phyloP scores from a whole-genome alignment of 2,329 filamentous ascomycete species.

The Penicillium sp. region DNA sequence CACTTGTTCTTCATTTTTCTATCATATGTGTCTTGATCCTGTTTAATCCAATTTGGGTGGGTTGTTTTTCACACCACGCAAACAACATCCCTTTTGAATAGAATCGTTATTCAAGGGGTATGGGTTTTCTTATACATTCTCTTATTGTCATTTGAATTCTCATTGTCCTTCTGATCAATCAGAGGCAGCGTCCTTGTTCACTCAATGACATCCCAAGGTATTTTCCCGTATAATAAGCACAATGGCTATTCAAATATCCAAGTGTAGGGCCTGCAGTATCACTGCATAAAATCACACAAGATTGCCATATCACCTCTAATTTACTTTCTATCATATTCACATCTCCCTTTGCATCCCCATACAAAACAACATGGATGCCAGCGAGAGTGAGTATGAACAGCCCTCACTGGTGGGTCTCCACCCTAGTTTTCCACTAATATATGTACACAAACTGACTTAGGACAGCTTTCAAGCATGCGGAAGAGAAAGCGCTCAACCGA shows the following conservation, averaged over 20 bases:
- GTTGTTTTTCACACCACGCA: background rate
- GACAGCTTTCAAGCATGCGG: background rate
- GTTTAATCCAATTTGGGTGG: background rate
- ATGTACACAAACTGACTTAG: background rate
- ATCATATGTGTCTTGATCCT: background rate
- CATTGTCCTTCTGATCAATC: background rate
- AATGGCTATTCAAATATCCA: background rate
- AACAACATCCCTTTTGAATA: background rate
- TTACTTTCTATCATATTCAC: background rate
- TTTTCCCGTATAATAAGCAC: background rate
- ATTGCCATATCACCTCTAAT: no score
- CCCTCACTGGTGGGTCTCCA: background rate
- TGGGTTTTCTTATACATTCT: background rate
- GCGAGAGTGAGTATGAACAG: background rate
- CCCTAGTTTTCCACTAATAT: background rate
- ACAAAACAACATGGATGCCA: background rate
- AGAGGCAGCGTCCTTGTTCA: background rate
- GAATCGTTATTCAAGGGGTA: no score
- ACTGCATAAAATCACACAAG: background rate
- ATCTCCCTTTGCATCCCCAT: background rate
- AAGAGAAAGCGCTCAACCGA: background rate
- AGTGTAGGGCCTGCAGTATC: background rate
- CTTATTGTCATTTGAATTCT: background rate
- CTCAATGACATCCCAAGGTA: background rate
- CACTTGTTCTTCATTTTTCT: background rate